A percentile compares a stretch with the other conserved stretches of the same genome.
phyloP scores from a whole-genome alignment of 2,329 filamentous ascomycete species.

The Rhinocladiella mackenziei region DNA sequence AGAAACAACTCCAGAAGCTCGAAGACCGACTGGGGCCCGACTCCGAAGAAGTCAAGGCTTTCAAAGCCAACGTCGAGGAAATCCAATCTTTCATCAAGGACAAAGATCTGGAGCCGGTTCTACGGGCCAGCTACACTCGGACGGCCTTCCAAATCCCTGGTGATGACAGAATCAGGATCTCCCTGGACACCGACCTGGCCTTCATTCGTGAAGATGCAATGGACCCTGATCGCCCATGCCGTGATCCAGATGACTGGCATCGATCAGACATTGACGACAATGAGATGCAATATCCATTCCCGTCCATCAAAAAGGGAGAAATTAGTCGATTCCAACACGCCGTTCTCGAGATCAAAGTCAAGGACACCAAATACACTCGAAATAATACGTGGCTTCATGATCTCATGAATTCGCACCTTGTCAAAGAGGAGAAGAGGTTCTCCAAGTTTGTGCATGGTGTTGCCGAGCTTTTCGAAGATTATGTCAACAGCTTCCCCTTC shows the following conservation, averaged over 20 bases:
- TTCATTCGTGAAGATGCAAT: slow-evolving; percentile 75
- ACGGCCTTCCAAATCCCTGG: slow-evolving; percentile 95
- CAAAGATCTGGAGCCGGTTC: slow-evolving; percentile 72
- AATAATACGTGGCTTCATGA: slow-evolving; percentile 84
- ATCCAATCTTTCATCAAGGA: slow-evolving; percentile 78
- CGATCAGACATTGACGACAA: slow-evolving; percentile 80
- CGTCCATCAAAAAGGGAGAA: slow-evolving; percentile 81
- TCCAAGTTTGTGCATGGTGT: slow-evolving; percentile 97
- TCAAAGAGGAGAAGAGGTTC: slow-evolving; percentile 84
- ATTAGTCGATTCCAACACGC: slow-evolving; percentile 87
- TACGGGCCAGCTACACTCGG: slow-evolving; percentile 88
- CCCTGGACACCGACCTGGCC: slow-evolving; percentile 86
- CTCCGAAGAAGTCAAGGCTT: slow-evolving; percentile 61
- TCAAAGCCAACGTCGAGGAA: slow-evolving; percentile 67
- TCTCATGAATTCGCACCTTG: slow-evolving; percentile 84
- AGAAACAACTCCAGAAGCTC: slow-evolving; percentile 85
- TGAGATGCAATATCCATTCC: slow-evolving; percentile 82
- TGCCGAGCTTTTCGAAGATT: slow-evolving; percentile 86
- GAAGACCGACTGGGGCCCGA: slow-evolving; percentile 67
- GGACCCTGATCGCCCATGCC: slow-evolving; percentile 78
- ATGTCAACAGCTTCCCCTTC: slow-evolving; percentile 93
- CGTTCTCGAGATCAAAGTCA: slow-evolving; percentile 87
- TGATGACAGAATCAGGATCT: slow-evolving; percentile 84
- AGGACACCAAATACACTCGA: slow-evolving; percentile 60
- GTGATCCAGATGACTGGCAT: slow-evolving; percentile 86